phyloP scores from a whole-genome alignment of 2,329 filamentous ascomycete species.

The Penicillium sp. region DNA sequence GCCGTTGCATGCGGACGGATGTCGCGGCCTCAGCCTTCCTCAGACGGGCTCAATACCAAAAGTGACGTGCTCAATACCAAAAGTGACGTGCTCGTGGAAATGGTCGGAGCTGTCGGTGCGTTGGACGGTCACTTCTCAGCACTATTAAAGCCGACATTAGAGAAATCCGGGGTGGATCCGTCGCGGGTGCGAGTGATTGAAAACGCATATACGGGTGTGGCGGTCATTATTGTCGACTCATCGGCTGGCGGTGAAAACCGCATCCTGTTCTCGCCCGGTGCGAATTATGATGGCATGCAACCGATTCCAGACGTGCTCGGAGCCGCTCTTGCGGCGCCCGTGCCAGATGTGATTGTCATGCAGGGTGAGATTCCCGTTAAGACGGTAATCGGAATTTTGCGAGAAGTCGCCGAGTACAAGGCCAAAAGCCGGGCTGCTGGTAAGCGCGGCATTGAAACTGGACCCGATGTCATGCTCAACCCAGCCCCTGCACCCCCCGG shows the following conservation, averaged over 20 bases:
- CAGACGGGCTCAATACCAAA: conserved; percentile 22
- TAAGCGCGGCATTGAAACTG: conserved; percentile 37
- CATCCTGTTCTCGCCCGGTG: conserved; percentile 73
- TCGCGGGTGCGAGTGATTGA: conserved; percentile 54
- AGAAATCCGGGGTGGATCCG: conserved; percentile 66
- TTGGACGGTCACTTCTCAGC: conserved; percentile 65
- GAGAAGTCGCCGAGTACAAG: conserved; percentile 36
- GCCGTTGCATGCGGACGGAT: conserved; percentile 86
- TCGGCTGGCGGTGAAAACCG: conserved; percentile 72
- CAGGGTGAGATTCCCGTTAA: conserved; percentile 76
- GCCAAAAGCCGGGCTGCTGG: conserved; percentile 50
- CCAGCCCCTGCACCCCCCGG: conserved; percentile 84
- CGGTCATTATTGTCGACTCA: conserved; percentile 76
- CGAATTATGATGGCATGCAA: conserved; percentile 61
- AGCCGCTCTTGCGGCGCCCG: conserved; percentile 41
- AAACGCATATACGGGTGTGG: conserved; percentile 66
- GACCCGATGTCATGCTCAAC: conserved; percentile 75
- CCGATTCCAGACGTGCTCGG: conserved; percentile 43
- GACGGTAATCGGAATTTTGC: conserved; percentile 66
- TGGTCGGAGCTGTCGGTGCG: conserved; percentile 73
- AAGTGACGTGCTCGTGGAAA: conserved; percentile 58
- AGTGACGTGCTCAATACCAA: conserved; percentile 36
- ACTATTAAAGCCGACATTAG: conserved; percentile 62
- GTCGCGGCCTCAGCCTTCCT: conserved; percentile 59
- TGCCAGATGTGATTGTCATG: conserved; percentile 70